Evolutionary conservation across 139 green algal genomes (phyloP), one percentile per base, ranked within the genome.

Genomic region (Chlorella sp.): DNA sequence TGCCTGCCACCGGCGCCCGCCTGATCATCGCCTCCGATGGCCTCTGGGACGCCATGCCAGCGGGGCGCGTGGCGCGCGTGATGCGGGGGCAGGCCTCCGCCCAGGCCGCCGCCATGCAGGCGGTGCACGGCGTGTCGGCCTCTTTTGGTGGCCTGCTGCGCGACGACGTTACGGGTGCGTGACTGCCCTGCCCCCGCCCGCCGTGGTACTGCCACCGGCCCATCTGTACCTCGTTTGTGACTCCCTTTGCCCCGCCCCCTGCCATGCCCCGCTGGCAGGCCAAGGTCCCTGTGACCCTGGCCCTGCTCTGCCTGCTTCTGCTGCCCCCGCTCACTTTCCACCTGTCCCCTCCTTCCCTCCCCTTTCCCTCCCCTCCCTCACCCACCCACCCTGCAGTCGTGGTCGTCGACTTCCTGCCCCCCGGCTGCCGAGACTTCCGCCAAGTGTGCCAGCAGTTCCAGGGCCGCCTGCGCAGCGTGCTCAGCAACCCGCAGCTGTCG

Each of bases 11-110:
- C 30, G 94, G 94, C 15, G 95, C 86, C 36, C 96, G 96, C 9
- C 83, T 98, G 2, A 93, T 99, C 84, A 92, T 99, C 71, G 97
- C 95, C 0, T 96, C 92, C 5, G 97, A 99, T 69, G 97, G 97
- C 40, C 92, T 99, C 36, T 99, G 97, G 97, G 97, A 99, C 77
- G 93, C 95, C 1, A 71, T 89, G 48, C 68, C 84, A 7, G 88
- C 89, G 3, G 90, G 85, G 40, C 87, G 75, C 11, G 87, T 92
- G 83, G 42, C 86, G 83, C 75, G 93, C 76, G 76, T 95, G 42
- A 86, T 93, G 83, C 42, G 68, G 64, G 22, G 75, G 89, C 73
- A 71, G 28, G 21, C 83, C 85, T 37, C 85, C 71, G 9, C 75
- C 90, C 42, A 84, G 61, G 83, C n/a, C 89, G 39, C 85, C 89